These are phyloP conservation scores for Kingdonia uniflora DNA, from an alignment of 164 flowering plant species.

Conservation along the genomic window DNA sequence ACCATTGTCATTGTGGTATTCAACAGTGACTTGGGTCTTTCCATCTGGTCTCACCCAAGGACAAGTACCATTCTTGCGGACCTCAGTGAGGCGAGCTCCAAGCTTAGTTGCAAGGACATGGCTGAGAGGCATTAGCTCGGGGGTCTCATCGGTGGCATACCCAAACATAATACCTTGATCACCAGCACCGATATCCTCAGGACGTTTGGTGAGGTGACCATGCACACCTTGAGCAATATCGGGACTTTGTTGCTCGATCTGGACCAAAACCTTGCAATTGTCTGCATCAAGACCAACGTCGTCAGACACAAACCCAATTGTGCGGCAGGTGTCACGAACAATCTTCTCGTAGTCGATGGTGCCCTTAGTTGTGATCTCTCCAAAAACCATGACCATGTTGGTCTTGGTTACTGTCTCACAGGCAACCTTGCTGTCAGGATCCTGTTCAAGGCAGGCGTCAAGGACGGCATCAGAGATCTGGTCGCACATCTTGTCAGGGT, in stretches of 20 bases:
- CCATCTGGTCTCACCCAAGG: conserved; percentile 74
- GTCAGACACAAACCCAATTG: conserved; percentile 63
- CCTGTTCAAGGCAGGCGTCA: conserved; percentile 77
- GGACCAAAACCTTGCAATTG: conserved; percentile 71
- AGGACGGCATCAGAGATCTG: conserved; percentile 85
- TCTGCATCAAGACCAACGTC: conserved; percentile 85
- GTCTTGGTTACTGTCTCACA: conserved; percentile 87
- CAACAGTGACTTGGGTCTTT: conserved; percentile 76
- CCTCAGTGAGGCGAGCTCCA: conserved; percentile 67
- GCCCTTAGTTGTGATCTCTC: conserved; percentile 79
- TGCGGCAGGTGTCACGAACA: conserved; percentile 71
- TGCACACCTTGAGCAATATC: conserved; percentile 89
- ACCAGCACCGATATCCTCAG: conserved; percentile 84
- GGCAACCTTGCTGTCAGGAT: conserved; percentile 79
- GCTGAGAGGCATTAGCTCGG: conserved; percentile 68
- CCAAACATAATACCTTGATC: conserved; percentile 90
- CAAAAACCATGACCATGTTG: conserved; percentile 87
- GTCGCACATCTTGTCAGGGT: conserved; percentile 84
- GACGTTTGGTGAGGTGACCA: conserved; percentile 81
- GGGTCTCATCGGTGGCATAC: conserved; percentile 82
- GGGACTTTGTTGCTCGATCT: conserved; percentile 83
- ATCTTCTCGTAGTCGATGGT: conserved; percentile 71
- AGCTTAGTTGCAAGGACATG: conserved; percentile 78
- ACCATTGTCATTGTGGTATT: conserved; percentile 60
- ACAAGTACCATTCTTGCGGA: conserved; percentile 67